These are phyloP conservation scores for Skeletonema tropicum DNA, from an alignment of 108 stramenopile species.

Conservation along the genomic window DNA sequence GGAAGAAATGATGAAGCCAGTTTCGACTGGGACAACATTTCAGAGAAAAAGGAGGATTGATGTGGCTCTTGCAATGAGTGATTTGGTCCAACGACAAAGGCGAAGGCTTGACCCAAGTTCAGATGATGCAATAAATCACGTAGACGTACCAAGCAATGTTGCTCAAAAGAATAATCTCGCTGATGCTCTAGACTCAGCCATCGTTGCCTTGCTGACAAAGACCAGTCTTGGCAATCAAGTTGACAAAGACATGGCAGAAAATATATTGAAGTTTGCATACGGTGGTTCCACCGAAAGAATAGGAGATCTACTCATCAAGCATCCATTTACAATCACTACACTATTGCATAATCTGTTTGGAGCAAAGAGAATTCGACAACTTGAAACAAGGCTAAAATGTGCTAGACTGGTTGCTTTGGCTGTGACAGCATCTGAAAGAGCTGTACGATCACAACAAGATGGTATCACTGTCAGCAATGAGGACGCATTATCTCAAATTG, in stretches of 20 bases:
- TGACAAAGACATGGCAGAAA: constrained; percentile 65
- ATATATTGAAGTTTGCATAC: constrained; percentile 57
- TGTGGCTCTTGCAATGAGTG: constrained; percentile 76
- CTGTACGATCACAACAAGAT: constrained; percentile 16
- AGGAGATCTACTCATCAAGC: constrained; percentile 63
- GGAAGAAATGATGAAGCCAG: constrained; percentile 69
- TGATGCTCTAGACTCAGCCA: constrained; percentile 56
- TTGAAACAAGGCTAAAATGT: constrained; percentile 65
- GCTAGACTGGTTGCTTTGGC: constrained; percentile 73
- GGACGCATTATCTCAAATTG: constrained; percentile 48
- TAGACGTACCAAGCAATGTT: neutral
- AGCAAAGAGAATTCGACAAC: constrained; percentile 41
- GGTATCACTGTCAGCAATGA: constrained; percentile 48
- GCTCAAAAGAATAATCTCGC: constrained; percentile 25
- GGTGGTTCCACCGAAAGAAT: constrained; percentile 50
- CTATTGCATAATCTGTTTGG: constrained; percentile 71
- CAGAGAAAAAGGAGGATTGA: constrained; percentile 83
- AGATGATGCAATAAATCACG: constrained; percentile 7
- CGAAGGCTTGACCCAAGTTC: constrained; percentile 48
- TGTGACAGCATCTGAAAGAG: constrained; percentile 62
- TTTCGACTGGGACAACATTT: constrained; percentile 49
- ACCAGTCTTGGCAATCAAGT: constrained; percentile 61
- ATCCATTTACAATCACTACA: constrained; percentile 67
- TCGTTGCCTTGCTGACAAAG: constrained; percentile 60
- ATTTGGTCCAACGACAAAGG: constrained; percentile 73